These are phyloP conservation scores for Tilletiopsis washingtonensis DNA, from an alignment of 1,284 basidiomycete species.

Conservation along the genomic window DNA sequence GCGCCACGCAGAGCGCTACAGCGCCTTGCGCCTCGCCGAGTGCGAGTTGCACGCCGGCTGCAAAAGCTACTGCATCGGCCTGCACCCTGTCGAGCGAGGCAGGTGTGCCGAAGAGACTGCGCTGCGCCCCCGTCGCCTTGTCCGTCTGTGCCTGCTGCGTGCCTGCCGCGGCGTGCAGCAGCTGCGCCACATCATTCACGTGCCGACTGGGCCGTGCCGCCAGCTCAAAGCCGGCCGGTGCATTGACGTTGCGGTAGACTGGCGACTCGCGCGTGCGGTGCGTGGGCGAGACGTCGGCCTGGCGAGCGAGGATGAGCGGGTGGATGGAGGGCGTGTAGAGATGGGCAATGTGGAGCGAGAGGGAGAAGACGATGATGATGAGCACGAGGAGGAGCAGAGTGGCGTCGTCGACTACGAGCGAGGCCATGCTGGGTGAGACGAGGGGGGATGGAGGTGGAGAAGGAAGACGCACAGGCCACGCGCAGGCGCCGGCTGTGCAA, in stretches of 20 bases:
- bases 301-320: conserved; percentile 40
- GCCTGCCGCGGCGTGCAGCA: conserved; percentile 16
- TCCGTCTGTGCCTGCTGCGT: too few relatives aligned
- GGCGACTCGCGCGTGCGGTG: conserved; percentile 33
- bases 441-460: too few relatives aligned
- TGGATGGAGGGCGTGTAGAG: conserved; percentile 40
- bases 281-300: conserved; percentile 39
- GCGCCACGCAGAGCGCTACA: too few relatives aligned
- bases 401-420: conserved; percentile 37
- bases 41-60: conserved; percentile 20
- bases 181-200: conserved; percentile 19
- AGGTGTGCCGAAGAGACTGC: too few relatives aligned
- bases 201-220: conserved; percentile 28
- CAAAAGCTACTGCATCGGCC: conserved; percentile 23
- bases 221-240: conserved; percentile 40
- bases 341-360: conserved; percentile 23
- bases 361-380: conserved; percentile 21
- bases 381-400: conserved; percentile 28
- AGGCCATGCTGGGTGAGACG: conserved; percentile 14
- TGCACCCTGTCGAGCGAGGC: conserved; percentile 19
- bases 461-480: too few relatives aligned
- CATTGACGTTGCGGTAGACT: conserved; percentile 43
- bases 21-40: not conserved
- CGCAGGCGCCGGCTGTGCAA: too few relatives aligned
- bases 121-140: too few relatives aligned